Evolutionary conservation across 192 early-diverging fungal genomes (phyloP).

Genomic region (Pilobolus umbonatus): DNA sequence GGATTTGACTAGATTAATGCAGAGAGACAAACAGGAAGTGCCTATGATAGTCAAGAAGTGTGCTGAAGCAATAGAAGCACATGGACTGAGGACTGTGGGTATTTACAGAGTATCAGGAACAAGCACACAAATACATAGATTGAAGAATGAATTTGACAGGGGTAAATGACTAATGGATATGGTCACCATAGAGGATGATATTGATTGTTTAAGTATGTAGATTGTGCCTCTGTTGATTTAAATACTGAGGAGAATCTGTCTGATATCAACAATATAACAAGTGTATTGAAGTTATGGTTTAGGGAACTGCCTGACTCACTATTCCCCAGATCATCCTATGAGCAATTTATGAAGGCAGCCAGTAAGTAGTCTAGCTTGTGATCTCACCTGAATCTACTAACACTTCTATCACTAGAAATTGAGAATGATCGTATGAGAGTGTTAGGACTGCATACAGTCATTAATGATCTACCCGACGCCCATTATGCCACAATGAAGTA

Average conservation of each 20-base stretch:
- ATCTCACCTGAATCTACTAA: background rate
- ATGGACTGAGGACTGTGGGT: slow-evolving; percentile 67
- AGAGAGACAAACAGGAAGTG: slow-evolving; percentile 65
- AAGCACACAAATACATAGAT: slow-evolving; percentile 65
- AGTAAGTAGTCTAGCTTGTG: slow-evolving; percentile 38
- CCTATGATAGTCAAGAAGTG: slow-evolving; percentile 80
- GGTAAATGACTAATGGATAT: slow-evolving; percentile 35
- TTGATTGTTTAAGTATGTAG: slow-evolving; percentile 23
- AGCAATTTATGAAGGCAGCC: slow-evolving; percentile 65
- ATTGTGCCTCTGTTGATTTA: slow-evolving; percentile 62
- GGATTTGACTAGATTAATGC: slow-evolving; percentile 62
- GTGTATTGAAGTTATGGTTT: slow-evolving; percentile 91
- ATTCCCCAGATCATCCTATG: slow-evolving; percentile 63
- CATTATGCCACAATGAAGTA: slow-evolving; percentile 81
- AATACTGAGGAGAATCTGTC: slow-evolving; percentile 48
- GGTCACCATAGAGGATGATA: background rate
- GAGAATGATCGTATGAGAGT: slow-evolving; percentile 61
- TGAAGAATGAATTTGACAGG: slow-evolving; percentile 70
- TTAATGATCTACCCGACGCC: slow-evolving; percentile 72
- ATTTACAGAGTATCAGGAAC: slow-evolving; percentile 90
- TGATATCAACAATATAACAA: slow-evolving; percentile 82
- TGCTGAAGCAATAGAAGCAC: slow-evolving; percentile 76
- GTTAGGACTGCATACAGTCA: slow-evolving; percentile 64
- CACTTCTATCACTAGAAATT: slow-evolving; percentile 37
- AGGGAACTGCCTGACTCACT: slow-evolving; percentile 91